A percentile compares a stretch with the other conserved stretches of the same genome.
These are phyloP conservation scores for Hypoxylon perforatum DNA, from an alignment of 495 filamentous ascomycete genomes.

Conservation along the genomic window DNA sequence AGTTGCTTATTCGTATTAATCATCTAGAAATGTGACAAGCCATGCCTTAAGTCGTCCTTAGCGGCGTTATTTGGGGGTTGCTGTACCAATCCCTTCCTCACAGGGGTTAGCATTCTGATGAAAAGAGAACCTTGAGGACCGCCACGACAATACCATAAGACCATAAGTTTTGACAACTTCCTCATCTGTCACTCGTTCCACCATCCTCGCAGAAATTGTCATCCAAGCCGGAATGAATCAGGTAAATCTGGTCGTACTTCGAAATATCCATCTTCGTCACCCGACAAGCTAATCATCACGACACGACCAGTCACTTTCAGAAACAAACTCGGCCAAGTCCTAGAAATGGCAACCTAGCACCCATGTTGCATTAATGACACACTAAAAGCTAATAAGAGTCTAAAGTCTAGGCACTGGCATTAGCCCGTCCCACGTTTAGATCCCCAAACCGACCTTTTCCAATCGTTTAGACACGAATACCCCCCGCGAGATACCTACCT, in stretches of 20 bases:
- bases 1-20: not conserved
- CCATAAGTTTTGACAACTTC: slow-evolving; percentile 17
- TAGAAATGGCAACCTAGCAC: no score
- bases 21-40: not conserved
- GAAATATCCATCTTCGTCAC: not conserved
- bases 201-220: not conserved
- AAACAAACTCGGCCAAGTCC: no score
- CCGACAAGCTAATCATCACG: no score
- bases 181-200: not conserved
- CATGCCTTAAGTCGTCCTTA: not conserved
- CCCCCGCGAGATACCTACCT: not conserved
- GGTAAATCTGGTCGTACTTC: not conserved
- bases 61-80: not conserved
- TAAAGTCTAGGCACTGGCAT: not conserved
- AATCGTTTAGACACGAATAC: not conserved
- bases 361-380: not conserved
- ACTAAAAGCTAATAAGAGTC: not conserved
- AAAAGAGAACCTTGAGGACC: slow-evolving; percentile 30
- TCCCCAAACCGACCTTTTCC: slow-evolving; percentile 7
- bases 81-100: slow-evolving; percentile 5
- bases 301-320: no score
- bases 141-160: not conserved
- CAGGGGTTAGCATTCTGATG: slow-evolving; percentile 9
- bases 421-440: not conserved
- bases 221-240: not conserved